Conservation (phyloP, 192 early-diverging fungal species). For the Diversispora eburnea region DNA sequence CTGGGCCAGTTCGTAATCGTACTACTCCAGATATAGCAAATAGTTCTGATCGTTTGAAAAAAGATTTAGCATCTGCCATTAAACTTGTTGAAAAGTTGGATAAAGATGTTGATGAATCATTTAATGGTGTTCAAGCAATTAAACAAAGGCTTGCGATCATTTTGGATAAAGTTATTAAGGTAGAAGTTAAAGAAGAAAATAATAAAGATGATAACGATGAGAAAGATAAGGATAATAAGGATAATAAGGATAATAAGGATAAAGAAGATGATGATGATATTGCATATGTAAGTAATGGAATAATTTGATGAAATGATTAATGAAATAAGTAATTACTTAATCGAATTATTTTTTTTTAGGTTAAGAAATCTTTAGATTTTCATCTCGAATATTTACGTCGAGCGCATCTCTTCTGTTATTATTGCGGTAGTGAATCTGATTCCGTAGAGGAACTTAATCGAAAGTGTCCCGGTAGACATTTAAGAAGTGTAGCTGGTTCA, state of each 20-base stretch:
- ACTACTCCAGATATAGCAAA: constrained; percentile 70
- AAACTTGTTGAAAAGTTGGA: constrained; percentile 57
- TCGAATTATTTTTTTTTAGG: constrained; percentile 24
- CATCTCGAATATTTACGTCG: constrained; percentile 81
- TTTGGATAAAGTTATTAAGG: constrained; percentile 23
- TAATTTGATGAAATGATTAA: too few relatives aligned
- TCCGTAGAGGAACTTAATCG: constrained; percentile 81
- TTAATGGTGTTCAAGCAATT: constrained; percentile 11
- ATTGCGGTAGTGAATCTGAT: constrained; percentile 81
- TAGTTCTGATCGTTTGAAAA: constrained; percentile 62
- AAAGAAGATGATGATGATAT: too few relatives aligned
- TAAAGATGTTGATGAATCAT: constrained; percentile 37
- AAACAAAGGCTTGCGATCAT: constrained; percentile 11
- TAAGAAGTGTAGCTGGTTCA: constrained; percentile 34
- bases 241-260: too few relatives aligned
- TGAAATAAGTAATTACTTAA: constrained; percentile 8
- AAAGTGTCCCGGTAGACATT: constrained; percentile 64
- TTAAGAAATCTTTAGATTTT: constrained; percentile 62
- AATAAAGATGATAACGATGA: too few relatives aligned
- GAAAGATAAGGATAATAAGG: too few relatives aligned
- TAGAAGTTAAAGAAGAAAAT: constrained; percentile 20
- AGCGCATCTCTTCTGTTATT: constrained; percentile 95
- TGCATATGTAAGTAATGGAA: too few relatives aligned
- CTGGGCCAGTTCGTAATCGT: constrained; percentile 47
- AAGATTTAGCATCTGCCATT: constrained; percentile 68